Conservation (phyloP, 2,329 filamentous ascomycete genomes). For the Pseudocercospora eumusae region DNA sequence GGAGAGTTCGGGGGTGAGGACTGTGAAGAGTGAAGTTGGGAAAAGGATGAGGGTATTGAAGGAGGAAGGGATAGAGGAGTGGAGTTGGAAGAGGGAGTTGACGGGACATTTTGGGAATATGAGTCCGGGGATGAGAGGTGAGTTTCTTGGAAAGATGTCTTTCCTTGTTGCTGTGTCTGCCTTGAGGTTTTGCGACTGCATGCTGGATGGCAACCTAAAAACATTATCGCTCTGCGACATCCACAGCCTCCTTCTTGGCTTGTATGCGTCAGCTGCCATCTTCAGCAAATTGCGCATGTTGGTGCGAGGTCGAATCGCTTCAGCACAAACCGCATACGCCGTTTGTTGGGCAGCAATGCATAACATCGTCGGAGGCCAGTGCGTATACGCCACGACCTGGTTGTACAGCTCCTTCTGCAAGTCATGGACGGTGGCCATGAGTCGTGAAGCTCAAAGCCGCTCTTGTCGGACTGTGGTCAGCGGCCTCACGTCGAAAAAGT, state of each 20-base stretch:
- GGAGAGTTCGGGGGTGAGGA: conserved; percentile 56
- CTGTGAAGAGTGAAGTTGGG: conserved; percentile 62
- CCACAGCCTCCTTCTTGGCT: neutral
- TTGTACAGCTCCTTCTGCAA: conserved; percentile 16
- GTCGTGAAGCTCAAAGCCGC: conserved; percentile 4
- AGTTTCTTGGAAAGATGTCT: conserved; percentile 23
- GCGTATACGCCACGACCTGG: conserved; percentile 10
- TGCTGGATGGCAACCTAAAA: too few relatives aligned
- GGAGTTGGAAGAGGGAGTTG: conserved; percentile 79
- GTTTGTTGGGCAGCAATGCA: conserved; percentile 10
- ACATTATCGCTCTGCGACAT: too few relatives aligned
- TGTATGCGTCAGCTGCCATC: neutral
- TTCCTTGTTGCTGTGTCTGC: too few relatives aligned
- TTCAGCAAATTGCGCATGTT: neutral
- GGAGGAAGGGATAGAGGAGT: conserved; percentile 52
- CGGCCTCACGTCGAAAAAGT: neutral
- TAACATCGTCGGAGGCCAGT: neutral
- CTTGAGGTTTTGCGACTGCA: too few relatives aligned
- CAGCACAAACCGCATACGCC: conserved; percentile 2
- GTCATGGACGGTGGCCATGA: conserved; percentile 7
- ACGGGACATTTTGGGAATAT: conserved; percentile 89
- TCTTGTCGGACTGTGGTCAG: neutral
- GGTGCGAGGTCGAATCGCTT: neutral
- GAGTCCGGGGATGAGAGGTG: conserved; percentile 74
- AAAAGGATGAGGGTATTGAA: conserved; percentile 63